A percentile compares a stretch with the other conserved stretches of the same genome.
These are phyloP conservation scores for Diaporthe vaccinii DNA, from an alignment of 2,329 filamentous ascomycete species.

Conservation along the genomic window DNA sequence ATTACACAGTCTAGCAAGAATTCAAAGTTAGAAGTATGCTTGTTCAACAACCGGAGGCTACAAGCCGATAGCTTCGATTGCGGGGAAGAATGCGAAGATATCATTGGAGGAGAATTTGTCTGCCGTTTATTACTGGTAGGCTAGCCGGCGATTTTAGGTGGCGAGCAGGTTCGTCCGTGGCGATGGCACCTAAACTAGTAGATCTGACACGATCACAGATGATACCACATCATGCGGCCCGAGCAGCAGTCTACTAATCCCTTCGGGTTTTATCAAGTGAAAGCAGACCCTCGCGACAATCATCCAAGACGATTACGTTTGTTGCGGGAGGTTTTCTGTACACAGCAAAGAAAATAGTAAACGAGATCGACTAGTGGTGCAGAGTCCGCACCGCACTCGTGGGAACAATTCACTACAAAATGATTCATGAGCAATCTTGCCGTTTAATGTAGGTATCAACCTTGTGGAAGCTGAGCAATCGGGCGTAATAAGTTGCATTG, in stretches of 20 bases:
- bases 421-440: too few relatives aligned
- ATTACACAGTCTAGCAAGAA: background rate
- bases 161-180: slow-evolving; percentile 4
- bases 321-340: too few relatives aligned
- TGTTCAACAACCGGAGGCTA: slow-evolving; percentile 19
- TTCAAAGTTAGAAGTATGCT: slow-evolving; percentile 13
- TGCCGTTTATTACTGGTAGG: background rate
- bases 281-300: too few relatives aligned
- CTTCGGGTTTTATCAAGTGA: background rate
- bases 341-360: background rate
- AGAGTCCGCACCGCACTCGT: too few relatives aligned
- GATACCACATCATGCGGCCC: slow-evolving; percentile 5
- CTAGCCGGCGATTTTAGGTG: slow-evolving; percentile 7
- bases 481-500: too few relatives aligned
- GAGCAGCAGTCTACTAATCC: background rate
- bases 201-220: slow-evolving; percentile 25
- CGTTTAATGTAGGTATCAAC: too few relatives aligned
- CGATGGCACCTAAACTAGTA: slow-evolving; percentile 22
- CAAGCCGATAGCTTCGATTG: slow-evolving; percentile 19
- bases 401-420: too few relatives aligned
- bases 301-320: background rate
- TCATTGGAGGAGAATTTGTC: slow-evolving; percentile 26
- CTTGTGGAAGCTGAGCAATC: too few relatives aligned
- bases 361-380: too few relatives aligned
- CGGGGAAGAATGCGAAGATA: slow-evolving; percentile 22